Evolutionary conservation across 106 monocot species (phyloP).

Genomic region (Apostasia shenzhenica): DNA sequence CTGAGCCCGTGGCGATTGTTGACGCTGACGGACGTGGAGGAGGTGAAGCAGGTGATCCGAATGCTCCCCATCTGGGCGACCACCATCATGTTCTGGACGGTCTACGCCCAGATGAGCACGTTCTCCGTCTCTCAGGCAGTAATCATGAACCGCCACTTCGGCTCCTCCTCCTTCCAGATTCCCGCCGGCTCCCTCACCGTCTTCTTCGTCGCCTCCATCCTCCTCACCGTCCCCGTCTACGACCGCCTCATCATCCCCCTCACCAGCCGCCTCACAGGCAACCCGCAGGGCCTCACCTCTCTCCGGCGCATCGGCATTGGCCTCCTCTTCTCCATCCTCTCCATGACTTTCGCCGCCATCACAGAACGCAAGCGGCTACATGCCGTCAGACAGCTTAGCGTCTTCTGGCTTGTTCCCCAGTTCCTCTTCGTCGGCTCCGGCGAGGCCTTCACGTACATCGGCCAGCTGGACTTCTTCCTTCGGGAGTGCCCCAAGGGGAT

Average conservation of each 20-base stretch:
- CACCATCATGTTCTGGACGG: slow-evolving; percentile 68
- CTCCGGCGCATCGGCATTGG: slow-evolving; percentile 42
- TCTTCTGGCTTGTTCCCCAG: slow-evolving; percentile 65
- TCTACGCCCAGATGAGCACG: slow-evolving; percentile 69
- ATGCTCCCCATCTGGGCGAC: slow-evolving; percentile 73
- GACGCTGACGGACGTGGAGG: slow-evolving; percentile 50
- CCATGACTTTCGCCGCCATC: slow-evolving; percentile 50
- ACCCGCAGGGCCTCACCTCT: slow-evolving; percentile 37
- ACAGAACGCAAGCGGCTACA: slow-evolving; percentile 30
- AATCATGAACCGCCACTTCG: slow-evolving; percentile 49
- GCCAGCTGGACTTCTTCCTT: slow-evolving; percentile 63
- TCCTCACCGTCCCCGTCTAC: slow-evolving; percentile 49
- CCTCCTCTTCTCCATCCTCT: slow-evolving; percentile 32
- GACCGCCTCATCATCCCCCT: slow-evolving; percentile 38
- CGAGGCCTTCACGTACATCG: slow-evolving; percentile 61
- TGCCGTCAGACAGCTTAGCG: slow-evolving; percentile 17
- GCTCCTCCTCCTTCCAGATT: slow-evolving; percentile 27
- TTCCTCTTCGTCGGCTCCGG: slow-evolving; percentile 61
- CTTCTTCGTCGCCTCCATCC: slow-evolving; percentile 63
- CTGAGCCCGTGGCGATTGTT: slow-evolving; percentile 32
- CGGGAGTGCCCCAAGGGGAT: slow-evolving; percentile 34
- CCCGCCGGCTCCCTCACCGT: slow-evolving; percentile 60
- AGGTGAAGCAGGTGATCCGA: slow-evolving; percentile 53
- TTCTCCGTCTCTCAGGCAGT: slow-evolving; percentile 62
- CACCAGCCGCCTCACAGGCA: slow-evolving; percentile 25